phyloP scores from a whole-genome alignment of 768 basidiomycete species.

The Cystoderma amianthinum region DNA sequence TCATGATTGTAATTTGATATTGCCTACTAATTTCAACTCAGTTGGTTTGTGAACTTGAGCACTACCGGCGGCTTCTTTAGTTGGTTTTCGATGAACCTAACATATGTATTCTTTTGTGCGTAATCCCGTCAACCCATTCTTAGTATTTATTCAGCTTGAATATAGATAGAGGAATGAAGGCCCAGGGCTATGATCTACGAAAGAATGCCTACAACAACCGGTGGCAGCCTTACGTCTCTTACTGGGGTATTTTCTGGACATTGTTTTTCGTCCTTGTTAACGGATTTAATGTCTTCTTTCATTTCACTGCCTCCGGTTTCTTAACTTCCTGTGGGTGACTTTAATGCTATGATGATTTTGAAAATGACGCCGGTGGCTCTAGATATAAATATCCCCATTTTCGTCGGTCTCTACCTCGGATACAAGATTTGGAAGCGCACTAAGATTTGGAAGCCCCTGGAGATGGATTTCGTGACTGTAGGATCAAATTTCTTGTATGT shows the following conservation, averaged over 20 bases:
- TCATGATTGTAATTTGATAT: neutral
- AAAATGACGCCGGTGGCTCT: constrained; percentile 1
- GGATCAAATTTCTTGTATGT: constrained; percentile 10
- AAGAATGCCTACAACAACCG: constrained; percentile 56
- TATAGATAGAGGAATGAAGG: constrained; percentile 52
- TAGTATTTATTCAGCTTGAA: constrained; percentile 1
- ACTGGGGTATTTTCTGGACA: constrained; percentile 67
- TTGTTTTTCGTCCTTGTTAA: constrained; percentile 49
- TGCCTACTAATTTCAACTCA: constrained; percentile 8
- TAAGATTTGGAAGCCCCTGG: constrained; percentile 43
- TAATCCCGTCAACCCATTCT: constrained; percentile 9
- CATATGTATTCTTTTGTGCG: constrained; percentile 48
- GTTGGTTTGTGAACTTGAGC: constrained; percentile 66
- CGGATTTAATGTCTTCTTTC: constrained; percentile 56
- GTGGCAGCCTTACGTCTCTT: constrained; percentile 62
- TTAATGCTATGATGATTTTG: neutral
- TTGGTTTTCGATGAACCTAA: constrained; percentile 64
- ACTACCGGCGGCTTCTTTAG: constrained; percentile 64
- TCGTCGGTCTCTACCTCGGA: constrained; percentile 32
- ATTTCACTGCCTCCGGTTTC: constrained; percentile 48
- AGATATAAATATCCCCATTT: constrained; percentile 45
- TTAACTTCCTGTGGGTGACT: constrained; percentile 30
- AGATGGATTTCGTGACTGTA: constrained; percentile 72
- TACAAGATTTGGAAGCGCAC: constrained; percentile 36
- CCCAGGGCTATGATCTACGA: constrained; percentile 57